Conservation (phyloP, 2,329 filamentous ascomycete genomes). For the Saccharata proteae region DNA sequence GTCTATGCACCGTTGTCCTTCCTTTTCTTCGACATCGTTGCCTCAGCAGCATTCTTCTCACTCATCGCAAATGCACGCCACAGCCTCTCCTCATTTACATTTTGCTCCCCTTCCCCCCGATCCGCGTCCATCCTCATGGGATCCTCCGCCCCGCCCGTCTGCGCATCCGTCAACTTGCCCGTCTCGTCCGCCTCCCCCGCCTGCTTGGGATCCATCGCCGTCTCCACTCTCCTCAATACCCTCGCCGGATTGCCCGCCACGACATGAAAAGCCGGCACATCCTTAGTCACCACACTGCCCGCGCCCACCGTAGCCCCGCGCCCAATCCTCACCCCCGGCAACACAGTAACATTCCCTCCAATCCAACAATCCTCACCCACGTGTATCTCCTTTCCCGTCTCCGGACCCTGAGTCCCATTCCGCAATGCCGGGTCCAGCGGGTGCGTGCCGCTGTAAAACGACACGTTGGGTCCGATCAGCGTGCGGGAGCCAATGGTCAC, state of each 20-base stretch:
- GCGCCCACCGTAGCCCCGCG: constrained; percentile 63
- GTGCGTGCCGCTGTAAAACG: constrained; percentile 63
- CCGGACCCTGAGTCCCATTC: constrained; percentile 64
- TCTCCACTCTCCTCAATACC: constrained; percentile 36
- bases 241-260: constrained; percentile 57
- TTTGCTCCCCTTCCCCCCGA: too few relatives aligned
- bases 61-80: constrained; percentile 7
- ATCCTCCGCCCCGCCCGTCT: constrained; percentile 2
- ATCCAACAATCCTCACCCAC: constrained; percentile 65
- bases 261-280: constrained; percentile 51
- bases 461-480: constrained; percentile 66
- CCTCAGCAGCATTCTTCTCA: constrained; percentile 5
- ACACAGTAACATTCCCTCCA: constrained; percentile 40
- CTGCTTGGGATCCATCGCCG: constrained; percentile 39
- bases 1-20: too few relatives aligned
- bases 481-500: constrained; percentile 68
- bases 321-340: constrained; percentile 70
- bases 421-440: constrained; percentile 63
- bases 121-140: constrained; percentile 2
- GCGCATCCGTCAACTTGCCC: not conserved
- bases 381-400: constrained; percentile 58
- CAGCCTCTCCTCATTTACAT: constrained; percentile 4
- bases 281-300: constrained; percentile 71
- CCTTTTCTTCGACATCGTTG: too few relatives aligned
- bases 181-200: not conserved